Percentiles rank a stretch among this genome's conserved stretches.
phyloP scores from a whole-genome alignment of 495 filamentous ascomycete genomes.

The Daldinia concentrica region DNA sequence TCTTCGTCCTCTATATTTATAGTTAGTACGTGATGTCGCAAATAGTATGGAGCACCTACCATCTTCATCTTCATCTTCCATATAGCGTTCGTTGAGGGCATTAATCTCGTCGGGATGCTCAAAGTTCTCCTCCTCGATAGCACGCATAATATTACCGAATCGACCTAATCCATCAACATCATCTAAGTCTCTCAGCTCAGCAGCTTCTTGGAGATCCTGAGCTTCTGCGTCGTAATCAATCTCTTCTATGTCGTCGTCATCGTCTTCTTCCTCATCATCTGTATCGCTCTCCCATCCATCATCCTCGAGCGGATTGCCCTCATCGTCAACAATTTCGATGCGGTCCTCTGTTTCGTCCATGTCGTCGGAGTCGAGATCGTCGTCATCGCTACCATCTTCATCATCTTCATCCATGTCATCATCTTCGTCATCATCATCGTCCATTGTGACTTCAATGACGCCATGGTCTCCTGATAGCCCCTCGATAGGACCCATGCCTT shows the following conservation, averaged over 20 bases:
- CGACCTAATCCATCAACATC: conserved; percentile 56
- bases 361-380: conserved; percentile 58
- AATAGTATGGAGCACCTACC: conserved; percentile 51
- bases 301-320: conserved; percentile 61
- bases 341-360: conserved; percentile 63
- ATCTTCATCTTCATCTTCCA: conserved; percentile 73
- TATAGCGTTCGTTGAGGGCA: conserved; percentile 65
- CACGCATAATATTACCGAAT: conserved; percentile 66
- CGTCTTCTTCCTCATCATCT: conserved; percentile 63
- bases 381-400: conserved; percentile 62
- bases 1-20: conserved; percentile 66
- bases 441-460: conserved; percentile 84
- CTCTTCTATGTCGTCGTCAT: conserved; percentile 61
- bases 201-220: conserved; percentile 54
- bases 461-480: conserved; percentile 80
- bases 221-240: conserved; percentile 59
- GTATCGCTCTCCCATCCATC: conserved; percentile 68
- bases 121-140: conserved; percentile 71
- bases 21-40: conserved; percentile 18
- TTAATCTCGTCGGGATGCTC: conserved; percentile 57
- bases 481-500: conserved; percentile 85
- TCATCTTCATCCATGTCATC: conserved; percentile 72
- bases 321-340: conserved; percentile 67
- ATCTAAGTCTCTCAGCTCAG: conserved; percentile 49
- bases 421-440: conserved; percentile 75